phyloP scores from a whole-genome alignment of 495 filamentous ascomycete genomes.

The Xylaria flabelliformis region DNA sequence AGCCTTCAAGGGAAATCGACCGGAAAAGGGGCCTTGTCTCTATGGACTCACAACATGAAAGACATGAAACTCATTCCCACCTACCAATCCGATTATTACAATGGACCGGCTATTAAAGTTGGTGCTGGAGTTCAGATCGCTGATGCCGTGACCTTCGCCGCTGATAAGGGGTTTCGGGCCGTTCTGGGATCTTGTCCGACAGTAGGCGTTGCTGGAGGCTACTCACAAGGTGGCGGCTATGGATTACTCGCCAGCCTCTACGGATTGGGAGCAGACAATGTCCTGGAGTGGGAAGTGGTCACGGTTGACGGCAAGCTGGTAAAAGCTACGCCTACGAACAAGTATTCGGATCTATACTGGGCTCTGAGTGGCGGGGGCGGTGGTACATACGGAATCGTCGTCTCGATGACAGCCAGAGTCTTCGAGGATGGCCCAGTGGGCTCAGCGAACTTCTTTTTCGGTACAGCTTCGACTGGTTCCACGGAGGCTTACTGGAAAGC shows the following conservation, averaged over 20 bases:
- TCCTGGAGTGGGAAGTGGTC: slow-evolving; percentile 62
- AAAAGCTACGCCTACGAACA: slow-evolving; percentile 51
- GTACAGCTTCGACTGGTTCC: slow-evolving; percentile 32
- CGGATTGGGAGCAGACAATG: slow-evolving; percentile 61
- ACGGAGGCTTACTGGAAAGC: slow-evolving; percentile 41
- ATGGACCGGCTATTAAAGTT: slow-evolving; percentile 55
- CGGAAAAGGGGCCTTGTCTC: slow-evolving; percentile 50
- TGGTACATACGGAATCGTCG: slow-evolving; percentile 64
- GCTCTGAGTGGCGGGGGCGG: slow-evolving; percentile 67
- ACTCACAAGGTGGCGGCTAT: slow-evolving; percentile 56
- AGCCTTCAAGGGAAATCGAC: slow-evolving; percentile 60
- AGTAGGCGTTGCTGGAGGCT: slow-evolving; percentile 61
- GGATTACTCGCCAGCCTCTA: slow-evolving; percentile 46
- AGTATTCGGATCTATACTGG: slow-evolving; percentile 67
- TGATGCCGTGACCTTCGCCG: slow-evolving; percentile 52
- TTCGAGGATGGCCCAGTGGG: slow-evolving; percentile 42
- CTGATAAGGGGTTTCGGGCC: slow-evolving; percentile 44
- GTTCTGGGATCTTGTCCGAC: slow-evolving; percentile 59
- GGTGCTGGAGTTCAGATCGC: slow-evolving; percentile 53
- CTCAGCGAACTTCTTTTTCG: neutral
- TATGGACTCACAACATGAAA: slow-evolving; percentile 61
- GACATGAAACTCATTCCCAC: slow-evolving; percentile 46
- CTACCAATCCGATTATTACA: slow-evolving; percentile 48
- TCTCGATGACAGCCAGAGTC: slow-evolving; percentile 54
- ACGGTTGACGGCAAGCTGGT: slow-evolving; percentile 60